Evolutionary conservation across 2,329 filamentous ascomycete genomes (phyloP).

Genomic region (Colletotrichum chrysophilum): DNA sequence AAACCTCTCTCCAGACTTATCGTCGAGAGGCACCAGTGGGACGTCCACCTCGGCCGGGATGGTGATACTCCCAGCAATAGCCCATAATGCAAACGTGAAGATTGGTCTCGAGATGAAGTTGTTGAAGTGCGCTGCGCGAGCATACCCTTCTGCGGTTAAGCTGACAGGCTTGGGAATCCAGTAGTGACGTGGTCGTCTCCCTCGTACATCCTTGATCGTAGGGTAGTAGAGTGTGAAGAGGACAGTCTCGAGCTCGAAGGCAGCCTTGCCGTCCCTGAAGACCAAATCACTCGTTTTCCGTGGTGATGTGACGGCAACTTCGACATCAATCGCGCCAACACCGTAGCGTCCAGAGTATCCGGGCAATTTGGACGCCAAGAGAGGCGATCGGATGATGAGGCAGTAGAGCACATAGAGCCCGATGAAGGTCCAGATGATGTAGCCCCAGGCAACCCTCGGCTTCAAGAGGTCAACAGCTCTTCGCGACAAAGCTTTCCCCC

Average conservation of each 20-base stretch:
- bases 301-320: constrained; percentile 43
- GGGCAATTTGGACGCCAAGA: constrained; percentile 50
- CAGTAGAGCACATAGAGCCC: constrained; percentile 44
- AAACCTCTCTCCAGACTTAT: constrained; percentile 30
- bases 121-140: constrained; percentile 47
- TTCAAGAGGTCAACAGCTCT: constrained; percentile 21
- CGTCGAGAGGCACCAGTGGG: constrained; percentile 36
- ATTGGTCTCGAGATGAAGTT: constrained; percentile 47
- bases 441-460: constrained; percentile 39
- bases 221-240: constrained; percentile 58
- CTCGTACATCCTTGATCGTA: constrained; percentile 30
- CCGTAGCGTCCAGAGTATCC: constrained; percentile 47
- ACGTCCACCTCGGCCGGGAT: constrained; percentile 55
- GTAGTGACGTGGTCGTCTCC: constrained; percentile 36
- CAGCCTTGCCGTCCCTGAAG: constrained; percentile 41
- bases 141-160: constrained; percentile 51
- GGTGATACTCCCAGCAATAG: constrained; percentile 46
- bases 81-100: constrained; percentile 46
- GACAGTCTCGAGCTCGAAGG: constrained; percentile 51
- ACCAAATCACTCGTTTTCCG: constrained; percentile 33
- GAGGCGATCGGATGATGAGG: constrained; percentile 41
- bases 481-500: background rate
- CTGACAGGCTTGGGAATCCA: constrained; percentile 51
- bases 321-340: constrained; percentile 53
- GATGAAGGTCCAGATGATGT: constrained; percentile 32